Evolutionary conservation across 768 basidiomycete genomes (phyloP).

Genomic region (Auriscalpium orientale): DNA sequence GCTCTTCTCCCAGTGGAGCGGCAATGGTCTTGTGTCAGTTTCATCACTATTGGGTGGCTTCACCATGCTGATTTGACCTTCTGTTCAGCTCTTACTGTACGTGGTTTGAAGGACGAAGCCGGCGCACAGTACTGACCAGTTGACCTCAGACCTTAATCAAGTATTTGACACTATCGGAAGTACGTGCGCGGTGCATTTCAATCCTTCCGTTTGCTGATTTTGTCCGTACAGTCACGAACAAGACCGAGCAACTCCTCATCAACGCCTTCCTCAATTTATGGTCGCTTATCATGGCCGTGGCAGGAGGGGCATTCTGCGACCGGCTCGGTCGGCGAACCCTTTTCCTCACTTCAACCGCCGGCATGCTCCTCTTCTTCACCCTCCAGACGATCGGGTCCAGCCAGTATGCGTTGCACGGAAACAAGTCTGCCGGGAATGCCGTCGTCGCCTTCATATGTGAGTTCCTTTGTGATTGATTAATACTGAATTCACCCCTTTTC

Average conservation of each 20-base stretch:
- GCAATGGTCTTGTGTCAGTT: conserved; percentile 26
- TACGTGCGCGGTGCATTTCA: conserved; percentile 9
- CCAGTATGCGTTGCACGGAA: conserved; percentile 23
- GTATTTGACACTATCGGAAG: conserved; percentile 46
- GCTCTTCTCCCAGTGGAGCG: conserved; percentile 26
- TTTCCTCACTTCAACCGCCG: conserved; percentile 40
- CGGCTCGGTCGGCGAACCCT: conserved; percentile 41
- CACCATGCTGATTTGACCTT: no score
- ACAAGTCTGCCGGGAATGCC: conserved; percentile 29
- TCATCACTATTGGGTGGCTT: background rate
- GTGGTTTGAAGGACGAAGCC: background rate
- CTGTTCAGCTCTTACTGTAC: background rate
- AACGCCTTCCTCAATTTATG: conserved; percentile 50
- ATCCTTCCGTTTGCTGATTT: background rate
- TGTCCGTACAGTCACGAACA: conserved; percentile 29
- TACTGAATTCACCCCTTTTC: conserved; percentile 24
- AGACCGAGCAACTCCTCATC: conserved; percentile 34
- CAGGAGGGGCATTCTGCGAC: conserved; percentile 42
- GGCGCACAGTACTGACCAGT: no score
- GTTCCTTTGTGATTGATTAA: conserved; percentile 4
- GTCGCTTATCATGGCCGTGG: conserved; percentile 47
- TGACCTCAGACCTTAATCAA: conserved; percentile 37
- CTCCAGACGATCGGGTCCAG: conserved; percentile 31
- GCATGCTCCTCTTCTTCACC: conserved; percentile 35
- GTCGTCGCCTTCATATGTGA: conserved; percentile 40